Evolutionary conservation across 768 basidiomycete species (phyloP), one percentile per base, ranked within the genome.

Genomic region (Trametes maxima): DNA sequence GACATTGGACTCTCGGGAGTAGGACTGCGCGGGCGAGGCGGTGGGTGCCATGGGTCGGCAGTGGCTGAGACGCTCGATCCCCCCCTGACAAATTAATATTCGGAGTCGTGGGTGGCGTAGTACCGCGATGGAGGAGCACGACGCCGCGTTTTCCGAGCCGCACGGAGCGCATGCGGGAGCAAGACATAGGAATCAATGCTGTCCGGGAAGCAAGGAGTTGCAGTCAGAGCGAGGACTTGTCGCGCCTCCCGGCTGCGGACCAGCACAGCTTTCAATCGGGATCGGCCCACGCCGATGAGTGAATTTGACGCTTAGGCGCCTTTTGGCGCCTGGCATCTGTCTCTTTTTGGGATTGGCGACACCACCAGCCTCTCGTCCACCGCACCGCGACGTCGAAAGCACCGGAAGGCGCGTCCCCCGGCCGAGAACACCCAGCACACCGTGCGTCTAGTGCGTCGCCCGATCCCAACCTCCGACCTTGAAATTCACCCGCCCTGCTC

Each of bases 181-280:
- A 17, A 25, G 16, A 35, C 17, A 25, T 43, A 14, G 10, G 39
- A 37, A 25, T 33, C 16, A n/a, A 24, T 22, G 28, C 22, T 46
- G 54, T 52, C 60, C 60, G 60, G 42, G 55, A 57, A 57, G 33
- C 54, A 44, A 45, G 60, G 54, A 62, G 21, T 12, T 35, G 33
- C 7, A 36, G 60, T 62, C 54, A 62, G 55, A 42, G 60, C 10
- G 28, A 49, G 59, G 1, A 6, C 36, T 48, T 24, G 19, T n/a
- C 45, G 59, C 49, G 43, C 42, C 22, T 33, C 8, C 28, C 28
- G 28, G 28, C 28, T 33, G 28, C 39, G 21, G 40, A n/a, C 35
- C 10, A 46, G 46, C 51, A 60, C 53, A 54, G 59, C 59, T 42
- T 53, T 44, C n/a, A 35, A 43, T 55, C 44, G 39, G 24, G 37